Evolutionary conservation across 768 basidiomycete species (phyloP).

Genomic region (Tremella mesenterica): DNA sequence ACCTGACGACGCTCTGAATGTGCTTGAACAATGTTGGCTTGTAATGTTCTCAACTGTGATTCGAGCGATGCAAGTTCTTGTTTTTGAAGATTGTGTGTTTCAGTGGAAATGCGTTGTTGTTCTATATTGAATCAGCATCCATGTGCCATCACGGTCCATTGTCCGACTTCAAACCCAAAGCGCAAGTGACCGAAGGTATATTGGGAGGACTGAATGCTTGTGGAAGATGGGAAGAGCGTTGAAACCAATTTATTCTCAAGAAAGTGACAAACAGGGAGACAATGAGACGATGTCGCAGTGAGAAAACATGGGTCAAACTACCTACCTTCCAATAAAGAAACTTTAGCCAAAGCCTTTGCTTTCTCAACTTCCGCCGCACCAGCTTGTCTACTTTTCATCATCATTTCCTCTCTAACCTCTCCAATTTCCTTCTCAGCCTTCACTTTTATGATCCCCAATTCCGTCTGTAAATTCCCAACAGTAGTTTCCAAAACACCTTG

Average conservation of each 20-base stretch:
- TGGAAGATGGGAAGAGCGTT: no score
- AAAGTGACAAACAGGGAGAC: no score
- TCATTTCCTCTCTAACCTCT: constrained; percentile 62
- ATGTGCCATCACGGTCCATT: no score
- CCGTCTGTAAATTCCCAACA: constrained; percentile 62
- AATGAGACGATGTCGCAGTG: not conserved
- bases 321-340: constrained; percentile 67
- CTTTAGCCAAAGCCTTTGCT: constrained; percentile 75
- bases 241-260: no score
- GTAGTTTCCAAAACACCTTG: constrained; percentile 18
- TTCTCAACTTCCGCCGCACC: constrained; percentile 58
- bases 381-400: constrained; percentile 58
- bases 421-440: constrained; percentile 74
- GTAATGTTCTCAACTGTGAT: constrained; percentile 21
- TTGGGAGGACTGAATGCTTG: no score
- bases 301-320: constrained; percentile 1
- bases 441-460: constrained; percentile 68
- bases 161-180: no score
- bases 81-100: constrained; percentile 29
- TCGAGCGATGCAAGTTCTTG: constrained; percentile 29
- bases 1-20: constrained; percentile 27
- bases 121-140: constrained; percentile 15
- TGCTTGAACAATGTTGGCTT: constrained; percentile 21
- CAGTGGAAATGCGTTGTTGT: constrained; percentile 29
- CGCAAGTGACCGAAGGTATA: no score